A percentile compares a stretch with the other conserved stretches of the same genome.
Evolutionary conservation across 495 filamentous ascomycete species (phyloP).

Genomic region (Xylaria longipes): DNA sequence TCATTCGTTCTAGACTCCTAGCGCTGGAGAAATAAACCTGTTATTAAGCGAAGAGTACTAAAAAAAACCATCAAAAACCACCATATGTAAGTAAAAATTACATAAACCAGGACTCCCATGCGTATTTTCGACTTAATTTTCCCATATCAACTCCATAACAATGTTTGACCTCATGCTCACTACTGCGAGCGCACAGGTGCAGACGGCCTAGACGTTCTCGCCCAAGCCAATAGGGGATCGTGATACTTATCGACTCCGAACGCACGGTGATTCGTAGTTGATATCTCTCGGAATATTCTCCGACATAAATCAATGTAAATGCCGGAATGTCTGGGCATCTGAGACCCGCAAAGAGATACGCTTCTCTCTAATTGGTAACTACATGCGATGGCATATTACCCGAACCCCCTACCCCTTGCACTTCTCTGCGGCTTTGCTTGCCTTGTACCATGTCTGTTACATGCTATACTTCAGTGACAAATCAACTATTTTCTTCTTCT

Average conservation of each 20-base stretch:
- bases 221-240: slow-evolving; percentile 18
- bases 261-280: slow-evolving; percentile 21
- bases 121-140: background rate
- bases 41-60: slow-evolving; percentile 10
- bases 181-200: slow-evolving; percentile 21
- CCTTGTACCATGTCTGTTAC: background rate
- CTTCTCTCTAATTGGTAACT: slow-evolving; percentile 13
- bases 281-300: slow-evolving; percentile 1
- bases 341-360: background rate
- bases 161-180: slow-evolving; percentile 12
- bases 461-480: background rate
- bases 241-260: background rate
- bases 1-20: background rate
- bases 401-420: slow-evolving; percentile 1
- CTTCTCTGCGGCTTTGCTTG: background rate
- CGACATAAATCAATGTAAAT: slow-evolving; percentile 22
- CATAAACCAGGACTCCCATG: background rate
- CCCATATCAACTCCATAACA: slow-evolving; percentile 1
- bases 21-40: slow-evolving; percentile 4
- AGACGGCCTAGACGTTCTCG: background rate
- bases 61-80: background rate
- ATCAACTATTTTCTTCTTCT: background rate
- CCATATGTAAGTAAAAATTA: slow-evolving; percentile 1
- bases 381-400: slow-evolving; percentile 13
- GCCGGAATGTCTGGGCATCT: slow-evolving; percentile 12